Percentiles rank a stretch among this genome's conserved stretches.
These are phyloP conservation scores for Candolleomyces eurysporus DNA, from an alignment of 768 basidiomycete species.

Conservation along the genomic window DNA sequence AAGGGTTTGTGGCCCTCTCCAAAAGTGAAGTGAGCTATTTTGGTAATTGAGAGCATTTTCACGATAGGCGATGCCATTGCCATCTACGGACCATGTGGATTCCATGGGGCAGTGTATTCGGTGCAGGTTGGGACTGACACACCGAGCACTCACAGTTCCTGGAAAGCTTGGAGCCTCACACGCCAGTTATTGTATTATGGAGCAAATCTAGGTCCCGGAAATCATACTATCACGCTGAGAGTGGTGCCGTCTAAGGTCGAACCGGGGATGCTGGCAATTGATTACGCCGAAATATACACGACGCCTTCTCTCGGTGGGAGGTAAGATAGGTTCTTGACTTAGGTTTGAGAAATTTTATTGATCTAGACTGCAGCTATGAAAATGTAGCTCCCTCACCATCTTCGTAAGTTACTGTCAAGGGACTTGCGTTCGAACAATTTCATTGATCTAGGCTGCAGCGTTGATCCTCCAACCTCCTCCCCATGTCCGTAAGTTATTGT, in stretches of 20 bases:
- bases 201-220: slow-evolving; percentile 12
- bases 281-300: slow-evolving; percentile 21
- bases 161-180: too few relatives aligned
- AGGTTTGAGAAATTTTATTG: too few relatives aligned
- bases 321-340: slow-evolving; percentile 4
- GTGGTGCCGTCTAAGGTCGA: too few relatives aligned
- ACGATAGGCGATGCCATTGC: slow-evolving; percentile 13
- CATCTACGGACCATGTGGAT: slow-evolving; percentile 15
- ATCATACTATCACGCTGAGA: slow-evolving; percentile 10
- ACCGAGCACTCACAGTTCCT: not conserved
- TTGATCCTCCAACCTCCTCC: too few relatives aligned
- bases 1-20: not conserved
- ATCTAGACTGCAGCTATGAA: too few relatives aligned
- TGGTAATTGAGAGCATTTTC: not conserved
- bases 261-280: slow-evolving; percentile 17
- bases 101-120: slow-evolving; percentile 7
- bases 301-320: slow-evolving; percentile 15
- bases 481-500: too few relatives aligned
- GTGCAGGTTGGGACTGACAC: slow-evolving; percentile 11
- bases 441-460: too few relatives aligned
- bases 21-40: not conserved
- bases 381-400: too few relatives aligned
- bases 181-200: slow-evolving; percentile 14
- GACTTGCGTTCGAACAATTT: too few relatives aligned
- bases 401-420: too few relatives aligned